A percentile compares a stretch with the other conserved stretches of the same genome.
phyloP scores from a whole-genome alignment of 192 early-diverging fungal genomes.

The Dissophora globulifera region DNA sequence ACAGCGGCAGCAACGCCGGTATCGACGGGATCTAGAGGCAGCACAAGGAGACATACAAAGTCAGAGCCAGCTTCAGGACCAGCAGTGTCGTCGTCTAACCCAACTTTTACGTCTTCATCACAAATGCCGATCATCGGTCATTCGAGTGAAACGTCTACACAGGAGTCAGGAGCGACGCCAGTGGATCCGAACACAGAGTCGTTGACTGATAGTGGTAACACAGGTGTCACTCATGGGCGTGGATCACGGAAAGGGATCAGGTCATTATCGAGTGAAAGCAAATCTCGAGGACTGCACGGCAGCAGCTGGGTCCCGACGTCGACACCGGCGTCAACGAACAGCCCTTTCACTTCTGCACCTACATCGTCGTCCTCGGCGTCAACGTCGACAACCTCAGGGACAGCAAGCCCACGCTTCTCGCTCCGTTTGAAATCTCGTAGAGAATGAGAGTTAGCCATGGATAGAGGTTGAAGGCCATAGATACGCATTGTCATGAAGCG shows the following conservation, averaged over 20 bases:
- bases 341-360: neutral
- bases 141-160: neutral
- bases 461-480: too few species aligned
- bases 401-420: slow-evolving; percentile 3
- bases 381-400: neutral
- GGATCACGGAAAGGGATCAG: slow-evolving; percentile 4
- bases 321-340: too few species aligned
- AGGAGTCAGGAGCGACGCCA: neutral
- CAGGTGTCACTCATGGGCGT: neutral
- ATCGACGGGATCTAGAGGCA: neutral
- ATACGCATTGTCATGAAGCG: too few species aligned
- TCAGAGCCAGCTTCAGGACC: slow-evolving; percentile 1
- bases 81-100: neutral
- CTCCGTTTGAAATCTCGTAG: slow-evolving; percentile 7
- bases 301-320: too few species aligned
- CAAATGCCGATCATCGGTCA: neutral
- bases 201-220: neutral
- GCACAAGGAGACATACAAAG: neutral
- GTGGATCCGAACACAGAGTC: too few species aligned
- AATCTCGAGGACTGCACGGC: too few species aligned
- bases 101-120: neutral
- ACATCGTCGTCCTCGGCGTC: neutral
- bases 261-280: neutral
- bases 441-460: neutral
- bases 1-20: neutral